A percentile compares a stretch with the other conserved stretches of the same genome.
Conservation (phyloP, 1,284 basidiomycete genomes). For the Leucoagaricus sp. region DNA sequence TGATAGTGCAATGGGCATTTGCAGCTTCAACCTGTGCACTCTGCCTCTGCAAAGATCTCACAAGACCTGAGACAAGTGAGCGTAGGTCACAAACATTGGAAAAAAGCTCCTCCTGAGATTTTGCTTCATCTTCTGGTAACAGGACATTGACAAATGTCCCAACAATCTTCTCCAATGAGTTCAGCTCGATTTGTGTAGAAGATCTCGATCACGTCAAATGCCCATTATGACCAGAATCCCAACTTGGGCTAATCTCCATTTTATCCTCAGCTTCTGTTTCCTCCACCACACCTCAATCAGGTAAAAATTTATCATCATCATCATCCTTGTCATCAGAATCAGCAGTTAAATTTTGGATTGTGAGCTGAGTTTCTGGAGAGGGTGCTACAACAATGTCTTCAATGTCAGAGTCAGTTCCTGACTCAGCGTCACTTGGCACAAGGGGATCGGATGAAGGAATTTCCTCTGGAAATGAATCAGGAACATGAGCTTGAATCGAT, state of each 20-base stretch:
- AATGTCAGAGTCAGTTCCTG: not conserved
- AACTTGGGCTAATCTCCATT: not conserved
- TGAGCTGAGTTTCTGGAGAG: not conserved
- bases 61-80: not conserved
- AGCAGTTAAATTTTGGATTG: not conserved
- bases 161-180: not conserved
- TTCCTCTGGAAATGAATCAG: conserved; percentile 16
- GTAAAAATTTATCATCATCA: not conserved
- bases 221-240: not conserved
- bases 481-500: conserved; percentile 18
- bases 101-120: conserved; percentile 3
- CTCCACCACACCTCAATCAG: too few relatives aligned
- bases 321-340: not conserved
- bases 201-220: not conserved
- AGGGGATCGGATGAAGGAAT: conserved; percentile 19
- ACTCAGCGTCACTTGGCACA: conserved; percentile 9
- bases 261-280: not conserved
- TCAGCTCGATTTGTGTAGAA: not conserved
- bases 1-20: conserved; percentile 16
- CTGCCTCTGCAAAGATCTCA: not conserved
- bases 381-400: not conserved
- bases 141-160: not conserved
- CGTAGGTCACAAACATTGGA: not conserved
- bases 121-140: not conserved
- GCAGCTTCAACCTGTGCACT: conserved; percentile 5